These are phyloP conservation scores for Coemansia umbellata DNA, from an alignment of 192 early-diverging fungal species.

Conservation along the genomic window DNA sequence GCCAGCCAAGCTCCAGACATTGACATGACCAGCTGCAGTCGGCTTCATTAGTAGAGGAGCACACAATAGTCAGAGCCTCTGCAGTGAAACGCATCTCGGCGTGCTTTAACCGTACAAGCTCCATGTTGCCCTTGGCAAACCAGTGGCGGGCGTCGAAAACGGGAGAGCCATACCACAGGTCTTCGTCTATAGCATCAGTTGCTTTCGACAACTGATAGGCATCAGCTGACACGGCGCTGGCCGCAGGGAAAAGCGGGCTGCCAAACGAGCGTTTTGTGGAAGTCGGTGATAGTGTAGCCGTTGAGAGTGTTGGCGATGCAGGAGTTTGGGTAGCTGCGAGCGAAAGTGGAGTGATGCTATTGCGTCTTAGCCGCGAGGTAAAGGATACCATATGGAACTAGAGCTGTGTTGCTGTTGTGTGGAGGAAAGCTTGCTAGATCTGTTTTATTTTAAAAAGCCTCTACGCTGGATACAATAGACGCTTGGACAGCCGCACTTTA, in stretches of 20 bases:
- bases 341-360: slow-evolving; percentile 13
- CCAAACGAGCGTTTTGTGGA: neutral
- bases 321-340: slow-evolving; percentile 1
- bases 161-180: slow-evolving; percentile 33
- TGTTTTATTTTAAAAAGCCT: too few species aligned
- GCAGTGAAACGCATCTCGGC: slow-evolving; percentile 8
- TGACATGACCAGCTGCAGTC: slow-evolving; percentile 19
- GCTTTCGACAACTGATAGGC: too few species aligned
- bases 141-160: slow-evolving; percentile 42
- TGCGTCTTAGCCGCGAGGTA: slow-evolving; percentile 25
- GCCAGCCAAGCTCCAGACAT: slow-evolving; percentile 41
- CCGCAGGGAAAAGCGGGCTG: neutral
- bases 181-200: neutral
- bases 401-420: neutral
- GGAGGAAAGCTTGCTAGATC: too few species aligned
- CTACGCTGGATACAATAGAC: too few species aligned
- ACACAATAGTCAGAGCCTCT: slow-evolving; percentile 25
- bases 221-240: neutral
- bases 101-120: slow-evolving; percentile 33
- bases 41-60: neutral
- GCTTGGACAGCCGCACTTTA: too few species aligned
- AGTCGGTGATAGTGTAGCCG: neutral
- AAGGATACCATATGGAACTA: slow-evolving; percentile 14
- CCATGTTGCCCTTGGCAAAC: slow-evolving; percentile 36
- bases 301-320: neutral